Percentiles rank a stretch among this genome's conserved stretches.
Evolutionary conservation across 495 filamentous ascomycete genomes (phyloP).

Genomic region (Podospora pseudopauciseta): DNA sequence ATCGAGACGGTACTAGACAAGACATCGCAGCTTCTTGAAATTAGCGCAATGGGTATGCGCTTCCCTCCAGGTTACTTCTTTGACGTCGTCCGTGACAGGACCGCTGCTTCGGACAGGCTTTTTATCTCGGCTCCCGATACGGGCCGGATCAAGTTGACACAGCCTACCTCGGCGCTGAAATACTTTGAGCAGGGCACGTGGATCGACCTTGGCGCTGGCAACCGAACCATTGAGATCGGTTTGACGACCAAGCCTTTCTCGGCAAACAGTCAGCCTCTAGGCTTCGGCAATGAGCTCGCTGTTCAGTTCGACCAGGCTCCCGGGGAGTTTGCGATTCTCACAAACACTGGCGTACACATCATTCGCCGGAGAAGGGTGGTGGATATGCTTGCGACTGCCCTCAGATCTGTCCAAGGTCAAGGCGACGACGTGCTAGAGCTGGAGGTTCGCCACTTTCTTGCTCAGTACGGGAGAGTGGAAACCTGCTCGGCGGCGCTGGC

Average conservation of each 20-base stretch:
- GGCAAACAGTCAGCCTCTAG: constrained; percentile 63
- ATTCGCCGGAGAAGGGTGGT: constrained; percentile 80
- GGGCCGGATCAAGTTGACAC: constrained; percentile 64
- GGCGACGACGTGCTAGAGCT: constrained; percentile 76
- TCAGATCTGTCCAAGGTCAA: constrained; percentile 55
- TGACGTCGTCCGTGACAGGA: constrained; percentile 60
- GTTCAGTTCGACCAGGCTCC: constrained; percentile 83
- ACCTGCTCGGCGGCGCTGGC: constrained; percentile 86
- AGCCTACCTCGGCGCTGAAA: constrained; percentile 47
- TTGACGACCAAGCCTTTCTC: constrained; percentile 66
- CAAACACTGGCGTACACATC: constrained; percentile 81
- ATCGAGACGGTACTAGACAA: constrained; percentile 38
- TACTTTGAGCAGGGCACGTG: constrained; percentile 71
- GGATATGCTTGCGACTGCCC: constrained; percentile 83
- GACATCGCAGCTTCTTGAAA: constrained; percentile 46
- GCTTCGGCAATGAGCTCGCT: constrained; percentile 93
- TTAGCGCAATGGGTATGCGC: constrained; percentile 56
- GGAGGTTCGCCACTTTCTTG: constrained; percentile 76
- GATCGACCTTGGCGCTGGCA: constrained; percentile 58
- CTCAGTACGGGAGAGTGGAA: constrained; percentile 78
- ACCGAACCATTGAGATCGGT: constrained; percentile 70
- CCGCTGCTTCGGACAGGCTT: constrained; percentile 53
- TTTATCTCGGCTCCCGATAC: constrained; percentile 87
- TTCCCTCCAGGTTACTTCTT: constrained; percentile 90
- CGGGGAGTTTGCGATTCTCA: constrained; percentile 84